Conservation (phyloP, 805 yeast species). For the Lachancea cidri region DNA sequence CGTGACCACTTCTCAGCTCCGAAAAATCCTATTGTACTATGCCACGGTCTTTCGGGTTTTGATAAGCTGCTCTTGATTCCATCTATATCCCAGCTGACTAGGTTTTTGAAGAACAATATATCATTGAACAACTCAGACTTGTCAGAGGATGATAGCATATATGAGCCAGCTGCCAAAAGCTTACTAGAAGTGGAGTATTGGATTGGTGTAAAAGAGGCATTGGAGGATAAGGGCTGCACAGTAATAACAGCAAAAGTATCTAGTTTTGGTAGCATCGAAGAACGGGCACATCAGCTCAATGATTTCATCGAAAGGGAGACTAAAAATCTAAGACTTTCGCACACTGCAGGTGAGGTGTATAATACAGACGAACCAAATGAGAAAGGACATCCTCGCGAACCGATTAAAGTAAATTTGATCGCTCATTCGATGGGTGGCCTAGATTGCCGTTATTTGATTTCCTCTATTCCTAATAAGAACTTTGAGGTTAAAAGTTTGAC, state of each 20-base stretch:
- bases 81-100: conserved; percentile 30
- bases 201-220: conserved; percentile 66
- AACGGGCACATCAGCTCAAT: conserved; percentile 57
- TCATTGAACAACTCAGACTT: conserved; percentile 17
- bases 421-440: conserved; percentile 96
- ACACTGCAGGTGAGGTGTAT: conserved; percentile 21
- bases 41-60: conserved; percentile 87
- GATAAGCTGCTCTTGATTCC: conserved; percentile 49
- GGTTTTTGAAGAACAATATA: conserved; percentile 18
- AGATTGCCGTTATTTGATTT: conserved; percentile 72
- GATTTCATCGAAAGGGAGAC: conserved; percentile 39
- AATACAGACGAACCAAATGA: conserved; percentile 9
- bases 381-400: conserved; percentile 18
- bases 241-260: conserved; percentile 77
- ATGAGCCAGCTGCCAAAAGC: conserved; percentile 27
- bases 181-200: conserved; percentile 58
- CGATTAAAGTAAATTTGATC: conserved; percentile 59
- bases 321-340: conserved; percentile 15
- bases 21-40: conserved; percentile 66
- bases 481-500: conserved; percentile 70
- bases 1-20: conserved; percentile 49
- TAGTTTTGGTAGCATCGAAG: conserved; percentile 69
- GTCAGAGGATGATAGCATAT: conserved; percentile 15
- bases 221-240: conserved; percentile 57
- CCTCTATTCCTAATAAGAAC: conserved; percentile 42